Evolutionary conservation across 2,329 filamentous ascomycete genomes (phyloP).

Genomic region (Clonostachys sp.): DNA sequence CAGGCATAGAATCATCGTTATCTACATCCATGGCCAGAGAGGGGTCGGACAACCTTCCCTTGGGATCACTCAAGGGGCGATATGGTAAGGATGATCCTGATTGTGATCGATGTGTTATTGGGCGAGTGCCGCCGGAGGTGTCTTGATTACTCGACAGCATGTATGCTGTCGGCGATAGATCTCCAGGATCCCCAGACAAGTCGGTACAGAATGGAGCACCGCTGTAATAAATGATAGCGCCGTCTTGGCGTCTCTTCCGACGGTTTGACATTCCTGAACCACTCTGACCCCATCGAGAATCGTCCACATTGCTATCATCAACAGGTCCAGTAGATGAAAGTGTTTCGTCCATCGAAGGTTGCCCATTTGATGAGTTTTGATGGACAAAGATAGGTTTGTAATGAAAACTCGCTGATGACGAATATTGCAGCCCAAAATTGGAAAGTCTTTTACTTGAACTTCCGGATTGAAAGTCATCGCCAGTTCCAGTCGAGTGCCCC

Average conservation of each 20-base stretch:
- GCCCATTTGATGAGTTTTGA: constrained; percentile 38
- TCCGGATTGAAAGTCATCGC: constrained; percentile 24
- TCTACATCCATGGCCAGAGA: constrained; percentile 21
- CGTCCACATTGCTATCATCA: constrained; percentile 43
- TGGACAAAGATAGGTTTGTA: constrained; percentile 61
- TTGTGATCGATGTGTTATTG: constrained; percentile 26
- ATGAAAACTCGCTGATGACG: constrained; percentile 47
- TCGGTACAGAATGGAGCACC: constrained; percentile 79
- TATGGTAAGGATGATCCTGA: constrained; percentile 48
- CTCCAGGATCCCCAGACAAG: constrained; percentile 61
- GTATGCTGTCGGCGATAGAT: constrained; percentile 40
- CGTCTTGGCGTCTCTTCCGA: constrained; percentile 56
- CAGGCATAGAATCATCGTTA: constrained; percentile 13
- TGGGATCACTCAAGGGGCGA: constrained; percentile 41
- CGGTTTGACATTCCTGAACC: constrained; percentile 42
- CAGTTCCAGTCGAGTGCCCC: constrained; percentile 16
- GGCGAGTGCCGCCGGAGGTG: constrained; percentile 20
- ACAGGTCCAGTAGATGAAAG: constrained; percentile 39
- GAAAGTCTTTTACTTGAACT: constrained; percentile 29
- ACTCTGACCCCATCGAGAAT: constrained; percentile 40
- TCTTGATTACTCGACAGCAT: constrained; percentile 30
- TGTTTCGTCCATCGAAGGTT: constrained; percentile 42
- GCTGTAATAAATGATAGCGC: constrained; percentile 80
- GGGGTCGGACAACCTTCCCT: constrained; percentile 9
- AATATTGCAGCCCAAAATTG: constrained; percentile 29